Percentiles rank a stretch among this genome's conserved stretches.
phyloP scores from a whole-genome alignment of 2,329 filamentous ascomycete species.

The Peltaster fructicola region DNA sequence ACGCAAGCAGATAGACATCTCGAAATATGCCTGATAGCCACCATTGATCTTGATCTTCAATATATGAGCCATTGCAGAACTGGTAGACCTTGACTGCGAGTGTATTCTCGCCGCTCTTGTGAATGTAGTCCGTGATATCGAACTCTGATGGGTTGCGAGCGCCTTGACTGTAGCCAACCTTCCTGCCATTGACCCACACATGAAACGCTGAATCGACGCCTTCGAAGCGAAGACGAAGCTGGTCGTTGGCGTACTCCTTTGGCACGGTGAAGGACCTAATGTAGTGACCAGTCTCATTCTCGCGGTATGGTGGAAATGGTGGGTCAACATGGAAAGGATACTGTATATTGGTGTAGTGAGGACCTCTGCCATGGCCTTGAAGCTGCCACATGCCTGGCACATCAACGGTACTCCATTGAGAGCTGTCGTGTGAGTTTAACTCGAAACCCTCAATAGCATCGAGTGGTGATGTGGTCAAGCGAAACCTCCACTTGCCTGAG shows the following conservation, averaged over 20 bases:
- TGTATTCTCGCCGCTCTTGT: conserved; percentile 31
- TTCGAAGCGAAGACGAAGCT: conserved; percentile 49
- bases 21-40: conserved; percentile 38
- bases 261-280: conserved; percentile 38
- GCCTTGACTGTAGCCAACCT: conserved; percentile 52
- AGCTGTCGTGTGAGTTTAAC: conserved; percentile 17
- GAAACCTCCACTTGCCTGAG: conserved; percentile 23
- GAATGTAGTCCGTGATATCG: conserved; percentile 40
- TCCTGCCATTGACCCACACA: conserved; percentile 46
- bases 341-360: conserved; percentile 51
- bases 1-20: conserved; percentile 44
- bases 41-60: conserved; percentile 36
- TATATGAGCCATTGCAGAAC: conserved; percentile 50
- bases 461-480: conserved; percentile 19
- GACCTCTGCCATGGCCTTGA: conserved; percentile 43
- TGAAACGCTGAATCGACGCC: conserved; percentile 57
- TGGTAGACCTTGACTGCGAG: conserved; percentile 52
- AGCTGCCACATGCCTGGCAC: conserved; percentile 52
- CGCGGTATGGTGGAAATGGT: conserved; percentile 37
- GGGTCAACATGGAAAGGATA: conserved; percentile 38
- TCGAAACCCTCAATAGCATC: conserved; percentile 21
- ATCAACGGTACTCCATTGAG: conserved; percentile 33
- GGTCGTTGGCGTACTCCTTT: conserved; percentile 24
- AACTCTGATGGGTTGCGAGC: conserved; percentile 53
- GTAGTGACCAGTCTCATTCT: conserved; percentile 50